These are phyloP conservation scores for Astrothelium macrocarpum DNA, from an alignment of 495 filamentous ascomycete species.

Conservation along the genomic window DNA sequence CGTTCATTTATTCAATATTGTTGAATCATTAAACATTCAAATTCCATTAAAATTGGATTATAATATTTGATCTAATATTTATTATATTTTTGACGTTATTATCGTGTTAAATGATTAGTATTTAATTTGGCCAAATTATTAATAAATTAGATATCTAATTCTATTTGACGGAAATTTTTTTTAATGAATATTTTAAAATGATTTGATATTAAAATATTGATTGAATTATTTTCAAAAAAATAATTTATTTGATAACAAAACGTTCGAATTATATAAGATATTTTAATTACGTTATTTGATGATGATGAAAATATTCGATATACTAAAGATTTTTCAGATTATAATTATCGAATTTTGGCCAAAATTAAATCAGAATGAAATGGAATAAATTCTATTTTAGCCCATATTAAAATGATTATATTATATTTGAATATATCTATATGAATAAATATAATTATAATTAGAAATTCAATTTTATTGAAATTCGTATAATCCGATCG, in stretches of 20 bases:
- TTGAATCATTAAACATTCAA: neutral
- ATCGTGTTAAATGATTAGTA: neutral
- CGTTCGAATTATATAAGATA: neutral
- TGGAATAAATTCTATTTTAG: conserved; percentile 12
- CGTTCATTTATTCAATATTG: too few species aligned
- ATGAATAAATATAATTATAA: conserved; percentile 6
- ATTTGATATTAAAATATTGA: neutral
- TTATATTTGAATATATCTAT: conserved; percentile 8
- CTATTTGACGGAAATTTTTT: neutral
- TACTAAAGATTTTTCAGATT: neutral
- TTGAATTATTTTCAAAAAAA: neutral
- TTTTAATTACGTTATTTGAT: neutral
- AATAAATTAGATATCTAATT: neutral
- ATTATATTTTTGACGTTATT: neutral
- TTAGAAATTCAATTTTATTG: conserved; percentile 23
- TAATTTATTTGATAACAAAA: neutral
- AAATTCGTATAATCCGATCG: conserved; percentile 7
- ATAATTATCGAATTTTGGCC: neutral
- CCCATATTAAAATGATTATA: conserved; percentile 9
- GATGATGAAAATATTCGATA: neutral
- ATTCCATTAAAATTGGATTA: neutral
- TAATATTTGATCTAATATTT: neutral
- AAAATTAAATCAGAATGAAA: conserved; percentile 14
- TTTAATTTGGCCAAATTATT: neutral
- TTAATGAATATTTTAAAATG: neutral